Evolutionary conservation across 2,329 filamentous ascomycete genomes (phyloP), one percentile per base, ranked within the genome.

Genomic region (Cordyceps sp.): DNA sequence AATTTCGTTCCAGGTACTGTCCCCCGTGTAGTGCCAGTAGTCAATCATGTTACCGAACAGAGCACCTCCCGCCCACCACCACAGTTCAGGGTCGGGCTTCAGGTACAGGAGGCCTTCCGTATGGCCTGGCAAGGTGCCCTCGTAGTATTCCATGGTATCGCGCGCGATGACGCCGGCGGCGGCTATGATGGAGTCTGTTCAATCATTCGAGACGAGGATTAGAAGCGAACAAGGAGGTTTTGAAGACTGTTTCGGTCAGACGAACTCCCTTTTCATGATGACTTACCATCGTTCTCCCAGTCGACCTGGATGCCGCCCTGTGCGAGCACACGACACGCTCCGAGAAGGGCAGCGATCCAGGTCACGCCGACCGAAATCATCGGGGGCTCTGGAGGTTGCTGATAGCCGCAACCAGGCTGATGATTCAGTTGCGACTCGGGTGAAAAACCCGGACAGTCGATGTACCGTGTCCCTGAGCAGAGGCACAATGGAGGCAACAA

Each of bases 31-130:
- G 39, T 64, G 61, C 66, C 68, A 74, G 45, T 77, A 77, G 46
- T 76, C 68, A 33, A 77, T 62, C 37, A 73, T 46, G 2, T 66
- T 64, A 40, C 69, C 64, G 55, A 73, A 73, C 54, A 78, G 57
- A 25, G 64, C 63, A 33, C 67, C 64, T 9, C 61, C 66, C 48
- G 76, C 69, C 72, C 72, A 78, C 72, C 71, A 77, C 29, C 29
- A 30, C n/a, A 22, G 29, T 9, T 30, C 20, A 9, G 29, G 29
- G 19, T 30, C 29, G 12, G 29, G 29, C 29, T 15, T 22, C 4
- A 21, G 12, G 29, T 22, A 30, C 29, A 30, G n/a, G 3, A 30
- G 29, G 19, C 29, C 29, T 13, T 18, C 19, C 9, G 19, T 16
- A 4, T 30, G 19, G 12, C 29, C 29, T 2, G 29, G 29, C 13